Evolutionary conservation across 2,329 filamentous ascomycete genomes (phyloP), one percentile per base, ranked within the genome.

Genomic region (Calonectria pseudoturangicola): DNA sequence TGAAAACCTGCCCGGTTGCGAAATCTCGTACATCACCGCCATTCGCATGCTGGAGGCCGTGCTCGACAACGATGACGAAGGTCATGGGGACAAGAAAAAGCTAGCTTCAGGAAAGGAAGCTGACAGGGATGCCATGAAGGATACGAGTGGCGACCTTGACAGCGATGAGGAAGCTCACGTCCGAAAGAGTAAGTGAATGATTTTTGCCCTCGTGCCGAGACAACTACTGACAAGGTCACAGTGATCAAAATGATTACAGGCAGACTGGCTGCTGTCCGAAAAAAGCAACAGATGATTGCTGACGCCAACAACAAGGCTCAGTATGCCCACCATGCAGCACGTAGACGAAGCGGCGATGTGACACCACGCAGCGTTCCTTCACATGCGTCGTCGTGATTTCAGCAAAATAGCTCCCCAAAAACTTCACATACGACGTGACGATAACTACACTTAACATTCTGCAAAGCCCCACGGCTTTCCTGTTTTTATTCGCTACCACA

Each of bases 1-100:
- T 70, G 94, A 97, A 74, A 96, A 98, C 83, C 87, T 98, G 28
- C 86, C 88, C 0, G 95, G 95, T 18, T 98, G 96, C 81, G 96
- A 98, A 81, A 92, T 98, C 30, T 96, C 95, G 21, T 99, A 99
- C 82, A 90, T 95, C 67, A 98, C 97, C 0, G 96, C 97, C 0
- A 95, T 98, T 76, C 92, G 94, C 75, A 97, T 99, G 93, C 89
- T 98, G 16, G 96, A 99, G 85, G 97, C 96, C 18, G 94, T 99
- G 3, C 86, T 99, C 70, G 97, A 99, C 79, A 93, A 90, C 58
- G 95, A 98, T 72, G 95, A 92, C 30, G 90, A 91, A 45, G 74
- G 85, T 81, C 63, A 64, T 27, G 68, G 63, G 18, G 83, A 70
- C 76, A 82, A 68, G 21, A 81, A 77, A 71, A 83, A 75, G 68